phyloP scores from a whole-genome alignment of 1,284 basidiomycete genomes.

The Pterula multifida region DNA sequence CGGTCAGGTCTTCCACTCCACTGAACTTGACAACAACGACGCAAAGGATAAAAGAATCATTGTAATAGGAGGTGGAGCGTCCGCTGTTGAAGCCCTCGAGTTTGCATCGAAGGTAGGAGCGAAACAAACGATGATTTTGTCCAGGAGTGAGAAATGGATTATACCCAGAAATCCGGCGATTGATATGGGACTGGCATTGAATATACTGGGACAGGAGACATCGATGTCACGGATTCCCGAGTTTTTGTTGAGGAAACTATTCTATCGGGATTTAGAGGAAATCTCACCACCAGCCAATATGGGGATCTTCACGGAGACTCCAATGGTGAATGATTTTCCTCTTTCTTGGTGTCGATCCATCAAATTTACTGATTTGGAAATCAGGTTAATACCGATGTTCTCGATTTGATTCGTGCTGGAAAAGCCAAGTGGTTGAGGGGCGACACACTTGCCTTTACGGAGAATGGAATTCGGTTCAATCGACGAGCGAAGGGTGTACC shows the following conservation, averaged over 20 bases:
- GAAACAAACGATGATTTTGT: slow-evolving; percentile 32
- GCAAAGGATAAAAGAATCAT: slow-evolving; percentile 35
- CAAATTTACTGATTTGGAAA: slow-evolving; percentile 2
- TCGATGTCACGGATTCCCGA: slow-evolving; percentile 34
- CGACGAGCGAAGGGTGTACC: slow-evolving; percentile 10
- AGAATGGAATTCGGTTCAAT: slow-evolving; percentile 30
- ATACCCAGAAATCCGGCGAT: slow-evolving; percentile 43
- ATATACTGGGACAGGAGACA: slow-evolving; percentile 49
- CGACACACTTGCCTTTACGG: slow-evolving; percentile 33
- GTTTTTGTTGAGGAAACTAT: slow-evolving; percentile 31
- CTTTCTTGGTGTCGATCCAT: no score
- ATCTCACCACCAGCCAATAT: slow-evolving; percentile 26
- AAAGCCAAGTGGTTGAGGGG: slow-evolving; percentile 42
- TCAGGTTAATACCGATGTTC: slow-evolving; percentile 42
- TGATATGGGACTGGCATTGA: slow-evolving; percentile 39
- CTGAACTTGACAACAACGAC: slow-evolving; percentile 31
- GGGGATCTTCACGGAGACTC: slow-evolving; percentile 38
- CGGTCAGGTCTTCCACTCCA: slow-evolving; percentile 37
- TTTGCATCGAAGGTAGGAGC: slow-evolving; percentile 34
- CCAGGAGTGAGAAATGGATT: slow-evolving; percentile 36
- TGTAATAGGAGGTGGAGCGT: slow-evolving; percentile 47
- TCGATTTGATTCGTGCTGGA: slow-evolving; percentile 37
- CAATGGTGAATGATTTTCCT: slow-evolving; percentile 17
- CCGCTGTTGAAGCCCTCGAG: slow-evolving; percentile 52
- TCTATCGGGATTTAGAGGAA: slow-evolving; percentile 41